Conservation (phyloP, 2,329 filamentous ascomycete genomes). For the Diaporthe batatas region DNA sequence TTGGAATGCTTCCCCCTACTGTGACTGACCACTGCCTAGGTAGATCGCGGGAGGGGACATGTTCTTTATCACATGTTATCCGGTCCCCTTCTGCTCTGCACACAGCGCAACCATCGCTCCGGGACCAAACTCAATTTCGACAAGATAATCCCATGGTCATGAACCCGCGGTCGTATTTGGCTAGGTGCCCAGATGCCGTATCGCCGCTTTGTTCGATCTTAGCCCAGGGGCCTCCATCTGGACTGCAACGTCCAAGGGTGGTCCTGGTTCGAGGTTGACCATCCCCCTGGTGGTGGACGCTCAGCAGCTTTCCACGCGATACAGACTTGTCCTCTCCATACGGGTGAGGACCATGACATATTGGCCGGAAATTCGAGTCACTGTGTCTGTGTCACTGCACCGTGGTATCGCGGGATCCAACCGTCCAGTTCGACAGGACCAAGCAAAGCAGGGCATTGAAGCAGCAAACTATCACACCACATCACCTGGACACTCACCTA, state of each 20-base stretch:
- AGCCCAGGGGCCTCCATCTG: neutral
- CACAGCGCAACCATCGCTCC: neutral
- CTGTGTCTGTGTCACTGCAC: neutral
- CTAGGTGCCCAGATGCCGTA: constrained; percentile 14
- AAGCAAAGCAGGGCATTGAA: neutral
- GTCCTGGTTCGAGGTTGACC: constrained; percentile 9
- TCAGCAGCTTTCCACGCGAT: neutral
- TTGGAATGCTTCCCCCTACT: constrained; percentile 16
- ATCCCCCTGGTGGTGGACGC: neutral
- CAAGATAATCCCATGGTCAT: neutral
- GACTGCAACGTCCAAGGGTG: constrained; percentile 4
- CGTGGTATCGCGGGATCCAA: neutral
- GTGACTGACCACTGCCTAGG: no score
- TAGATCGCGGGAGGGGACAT: neutral
- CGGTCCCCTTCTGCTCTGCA: neutral
- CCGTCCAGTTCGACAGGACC: neutral
- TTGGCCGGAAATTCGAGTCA: neutral
- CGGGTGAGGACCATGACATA: neutral
- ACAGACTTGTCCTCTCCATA: neutral
- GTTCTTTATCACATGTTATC: constrained; percentile 17
- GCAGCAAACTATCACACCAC: neutral
- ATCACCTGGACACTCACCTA: neutral
- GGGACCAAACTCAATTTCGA: constrained; percentile 23
- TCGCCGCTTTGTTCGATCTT: neutral
- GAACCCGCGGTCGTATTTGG: neutral